These are phyloP conservation scores for Nematocida sp. DNA, from an alignment of 371 early-diverging fungal species.

Conservation along the genomic window DNA sequence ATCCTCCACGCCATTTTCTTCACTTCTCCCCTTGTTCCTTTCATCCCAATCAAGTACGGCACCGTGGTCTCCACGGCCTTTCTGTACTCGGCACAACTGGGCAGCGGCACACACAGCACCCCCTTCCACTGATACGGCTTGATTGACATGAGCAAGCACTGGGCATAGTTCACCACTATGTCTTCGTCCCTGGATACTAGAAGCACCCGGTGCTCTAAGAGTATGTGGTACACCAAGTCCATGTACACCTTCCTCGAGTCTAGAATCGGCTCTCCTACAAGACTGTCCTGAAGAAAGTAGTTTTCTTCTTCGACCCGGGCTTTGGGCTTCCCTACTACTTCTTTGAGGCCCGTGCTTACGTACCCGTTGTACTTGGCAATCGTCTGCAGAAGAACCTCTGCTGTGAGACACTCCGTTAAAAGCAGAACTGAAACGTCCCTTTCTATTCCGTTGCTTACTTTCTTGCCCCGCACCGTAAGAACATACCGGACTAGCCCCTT, in stretches of 20 bases:
- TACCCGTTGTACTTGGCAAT: constrained; percentile 43
- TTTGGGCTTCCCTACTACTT: constrained; percentile 7
- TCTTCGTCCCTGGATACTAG: constrained; percentile 3
- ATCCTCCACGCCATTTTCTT: background rate
- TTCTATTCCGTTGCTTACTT: constrained; percentile 36
- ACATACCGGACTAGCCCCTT: constrained; percentile 2
- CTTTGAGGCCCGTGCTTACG: constrained; percentile 27
- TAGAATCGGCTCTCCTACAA: constrained; percentile 13
- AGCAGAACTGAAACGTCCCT: constrained; percentile 1
- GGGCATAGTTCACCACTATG: constrained; percentile 15
- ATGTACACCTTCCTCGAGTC: background rate
- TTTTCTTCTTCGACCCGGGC: background rate
- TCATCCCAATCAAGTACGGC: constrained; percentile 38
- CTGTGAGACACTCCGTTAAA: background rate
- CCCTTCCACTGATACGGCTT: constrained; percentile 40
- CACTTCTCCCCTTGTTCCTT: background rate
- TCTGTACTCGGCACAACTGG: background rate
- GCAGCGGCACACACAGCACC: constrained; percentile 3
- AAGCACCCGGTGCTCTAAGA: constrained; percentile 38
- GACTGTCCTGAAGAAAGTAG: constrained; percentile 34
- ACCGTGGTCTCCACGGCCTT: constrained; percentile 41
- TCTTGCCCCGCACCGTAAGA: background rate
- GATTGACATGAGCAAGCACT: constrained; percentile 11
- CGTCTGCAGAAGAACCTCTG: background rate
- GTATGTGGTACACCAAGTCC: constrained; percentile 34